phyloP scores from a whole-genome alignment of 2,329 filamentous ascomycete genomes.

The Apiospora pterosperma region DNA sequence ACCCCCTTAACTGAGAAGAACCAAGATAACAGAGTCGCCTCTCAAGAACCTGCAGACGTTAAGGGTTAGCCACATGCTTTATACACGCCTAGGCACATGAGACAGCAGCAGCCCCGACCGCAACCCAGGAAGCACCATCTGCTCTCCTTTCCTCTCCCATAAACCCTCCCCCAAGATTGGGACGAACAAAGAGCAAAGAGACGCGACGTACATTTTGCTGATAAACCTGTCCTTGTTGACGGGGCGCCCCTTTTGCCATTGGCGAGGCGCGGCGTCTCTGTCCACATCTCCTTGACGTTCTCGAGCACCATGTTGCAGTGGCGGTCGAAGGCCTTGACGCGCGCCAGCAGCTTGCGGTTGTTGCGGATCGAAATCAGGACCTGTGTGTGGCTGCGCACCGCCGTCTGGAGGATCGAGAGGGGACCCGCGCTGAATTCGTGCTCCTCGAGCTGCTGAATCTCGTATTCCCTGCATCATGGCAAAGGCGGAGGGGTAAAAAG shows the following conservation, averaged over 20 bases:
- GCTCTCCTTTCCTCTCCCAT: neutral
- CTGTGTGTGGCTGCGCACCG: slow-evolving; percentile 89
- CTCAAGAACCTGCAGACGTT: slow-evolving; percentile 65
- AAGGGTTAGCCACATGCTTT: slow-evolving; percentile 1
- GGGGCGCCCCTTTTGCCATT: slow-evolving; percentile 83
- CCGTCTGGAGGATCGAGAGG: slow-evolving; percentile 93
- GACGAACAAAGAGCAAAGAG: neutral
- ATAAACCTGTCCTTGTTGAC: slow-evolving; percentile 99
- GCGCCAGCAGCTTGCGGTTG: slow-evolving; percentile 95
- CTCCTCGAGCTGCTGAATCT: slow-evolving; percentile 62
- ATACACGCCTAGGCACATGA: neutral
- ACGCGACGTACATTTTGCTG: slow-evolving; percentile 78
- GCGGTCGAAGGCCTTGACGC: slow-evolving; percentile 96
- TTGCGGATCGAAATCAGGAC: slow-evolving; percentile 97
- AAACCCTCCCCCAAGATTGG: neutral
- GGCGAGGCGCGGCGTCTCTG: slow-evolving; percentile 79
- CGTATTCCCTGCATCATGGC: slow-evolving; percentile 40
- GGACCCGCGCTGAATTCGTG: slow-evolving; percentile 78
- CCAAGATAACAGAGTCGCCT: slow-evolving; percentile 84
- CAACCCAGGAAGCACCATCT: neutral
- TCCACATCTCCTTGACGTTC: slow-evolving; percentile 99
- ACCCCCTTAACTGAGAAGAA: slow-evolving; percentile 70
- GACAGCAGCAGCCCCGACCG: no score
- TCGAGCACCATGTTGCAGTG: slow-evolving; percentile 99
- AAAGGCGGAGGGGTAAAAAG: slow-evolving; percentile 14